Conservation (phyloP, 805 yeast genomes). For the Teunomyces tritomae region DNA sequence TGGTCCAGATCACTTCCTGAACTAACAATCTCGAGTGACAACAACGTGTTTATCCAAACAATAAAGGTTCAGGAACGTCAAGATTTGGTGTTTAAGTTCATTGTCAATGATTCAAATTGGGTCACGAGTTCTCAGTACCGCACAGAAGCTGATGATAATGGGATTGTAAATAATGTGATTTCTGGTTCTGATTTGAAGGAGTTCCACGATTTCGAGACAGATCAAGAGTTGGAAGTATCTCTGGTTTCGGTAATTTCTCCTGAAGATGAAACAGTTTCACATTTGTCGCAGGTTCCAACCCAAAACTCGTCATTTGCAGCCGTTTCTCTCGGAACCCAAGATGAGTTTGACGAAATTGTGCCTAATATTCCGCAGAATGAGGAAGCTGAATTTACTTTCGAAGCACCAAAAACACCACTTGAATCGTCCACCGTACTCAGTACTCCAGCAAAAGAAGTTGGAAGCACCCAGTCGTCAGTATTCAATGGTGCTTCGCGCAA, state of each 20-base stretch:
- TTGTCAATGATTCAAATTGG: conserved; percentile 36
- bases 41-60: conserved; percentile 18
- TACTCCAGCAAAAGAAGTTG: conserved; percentile 1
- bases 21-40: conserved; percentile 11
- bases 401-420: conserved; percentile 25
- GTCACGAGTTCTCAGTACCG: conserved; percentile 19
- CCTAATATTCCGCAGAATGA: conserved; percentile 5
- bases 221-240: neutral
- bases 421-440: conserved; percentile 11
- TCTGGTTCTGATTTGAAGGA: conserved; percentile 24
- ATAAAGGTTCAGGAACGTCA: conserved; percentile 20
- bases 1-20: conserved; percentile 28
- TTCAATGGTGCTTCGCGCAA: conserved; percentile 4
- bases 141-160: conserved; percentile 29
- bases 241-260: neutral
- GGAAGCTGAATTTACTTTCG: conserved; percentile 13
- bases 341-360: conserved; percentile 11
- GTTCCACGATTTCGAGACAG: neutral
- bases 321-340: conserved; percentile 27
- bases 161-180: conserved; percentile 35
- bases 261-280: conserved; percentile 7
- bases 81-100: conserved; percentile 36
- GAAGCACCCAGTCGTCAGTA: conserved; percentile 1
- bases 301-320: conserved; percentile 38
- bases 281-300: conserved; percentile 24